Base-by-base conservation (phyloP, 306 rosid species). In the Acacia confusa region DNA sequence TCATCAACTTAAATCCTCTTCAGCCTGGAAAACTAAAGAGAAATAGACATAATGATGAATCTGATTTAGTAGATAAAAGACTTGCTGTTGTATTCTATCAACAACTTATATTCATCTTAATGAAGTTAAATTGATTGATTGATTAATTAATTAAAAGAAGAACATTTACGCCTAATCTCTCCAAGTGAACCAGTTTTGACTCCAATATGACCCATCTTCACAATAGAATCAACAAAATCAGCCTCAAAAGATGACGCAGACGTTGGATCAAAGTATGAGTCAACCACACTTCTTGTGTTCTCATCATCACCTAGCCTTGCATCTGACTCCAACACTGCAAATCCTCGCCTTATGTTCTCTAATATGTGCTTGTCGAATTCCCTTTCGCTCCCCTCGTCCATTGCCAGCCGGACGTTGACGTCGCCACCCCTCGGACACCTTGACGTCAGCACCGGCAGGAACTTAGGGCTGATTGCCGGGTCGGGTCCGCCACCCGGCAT, bases 131-230 rank as follows among this genome's bases (percentile, higher is more conserved):
- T 87, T 50, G 82, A 70, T 87, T 53, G 1, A 20, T 53, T 19
- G 2, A 20, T 53, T 53, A 1, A 53, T 53, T 53, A 53, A 53
- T 53, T 83, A 78, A 85, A 88, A 73, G 85, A 15, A 25, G 90
- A 76, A 75, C 97, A 95, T 1, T 73, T 78, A n/a, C 77, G 87
- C 80, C 98, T 87, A 77, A 89, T 75, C 58, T 80, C 88, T 12
- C 97, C 97, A 69, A 79, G 61, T 0, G 50, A 85, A 64, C 91
- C 94, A 8, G 92, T 89, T 82, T 91, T 95, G 28, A 90, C 90
- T n/a, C 95, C 97, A 76, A 92, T 90, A 57, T 88, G 91, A 0
- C 98, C 98, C 98, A 95, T 95, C 71, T 82, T 90, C 1, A 89
- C 82, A 3, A 95, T 71, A 2, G 98, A 86, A 2, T 81, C 70